phyloP scores from a whole-genome alignment of 495 filamentous ascomycete genomes.

The Xylaria curta region DNA sequence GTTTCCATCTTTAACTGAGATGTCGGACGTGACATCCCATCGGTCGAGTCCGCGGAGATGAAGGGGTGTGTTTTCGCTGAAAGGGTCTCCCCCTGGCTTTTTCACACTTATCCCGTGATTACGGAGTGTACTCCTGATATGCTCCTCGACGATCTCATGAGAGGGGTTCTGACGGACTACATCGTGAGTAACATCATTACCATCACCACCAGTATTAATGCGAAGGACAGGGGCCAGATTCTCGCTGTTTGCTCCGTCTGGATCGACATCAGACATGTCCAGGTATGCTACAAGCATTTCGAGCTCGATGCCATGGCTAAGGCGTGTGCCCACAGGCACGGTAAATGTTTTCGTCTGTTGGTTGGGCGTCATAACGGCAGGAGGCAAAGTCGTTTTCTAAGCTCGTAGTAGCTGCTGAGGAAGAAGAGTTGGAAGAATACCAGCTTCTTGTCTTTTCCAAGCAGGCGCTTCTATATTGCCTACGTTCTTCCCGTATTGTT shows the following conservation, averaged over 20 bases:
- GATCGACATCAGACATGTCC: slow-evolving; percentile 13
- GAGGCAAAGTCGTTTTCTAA: not conserved
- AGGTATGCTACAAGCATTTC: slow-evolving; percentile 41
- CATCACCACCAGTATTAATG: not conserved
- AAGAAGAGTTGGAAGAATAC: slow-evolving; percentile 12
- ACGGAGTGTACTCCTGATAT: slow-evolving; percentile 27
- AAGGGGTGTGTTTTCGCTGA: not conserved
- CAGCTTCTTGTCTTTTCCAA: slow-evolving; percentile 15
- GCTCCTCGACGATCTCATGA: not conserved
- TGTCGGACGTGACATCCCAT: slow-evolving; percentile 28
- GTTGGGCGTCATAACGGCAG: slow-evolving; percentile 28
- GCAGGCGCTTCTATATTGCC: not conserved
- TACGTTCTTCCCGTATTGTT: not conserved
- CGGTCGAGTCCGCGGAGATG: slow-evolving; percentile 12
- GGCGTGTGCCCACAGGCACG: slow-evolving; percentile 29
- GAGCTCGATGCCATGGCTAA: slow-evolving; percentile 38
- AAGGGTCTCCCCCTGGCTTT: not conserved
- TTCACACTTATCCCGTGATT: slow-evolving; percentile 29
- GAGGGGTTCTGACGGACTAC: too few relatives aligned
- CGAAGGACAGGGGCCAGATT: slow-evolving; percentile 33
- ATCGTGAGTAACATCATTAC: too few relatives aligned
- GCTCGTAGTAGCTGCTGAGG: not conserved
- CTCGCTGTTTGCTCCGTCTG: slow-evolving; percentile 22
- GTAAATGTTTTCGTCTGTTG: slow-evolving; percentile 23
- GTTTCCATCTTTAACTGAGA: not conserved